Evolutionary conservation across 768 basidiomycete genomes (phyloP), one percentile per base, ranked within the genome.

Genomic region (Boletales sp.): DNA sequence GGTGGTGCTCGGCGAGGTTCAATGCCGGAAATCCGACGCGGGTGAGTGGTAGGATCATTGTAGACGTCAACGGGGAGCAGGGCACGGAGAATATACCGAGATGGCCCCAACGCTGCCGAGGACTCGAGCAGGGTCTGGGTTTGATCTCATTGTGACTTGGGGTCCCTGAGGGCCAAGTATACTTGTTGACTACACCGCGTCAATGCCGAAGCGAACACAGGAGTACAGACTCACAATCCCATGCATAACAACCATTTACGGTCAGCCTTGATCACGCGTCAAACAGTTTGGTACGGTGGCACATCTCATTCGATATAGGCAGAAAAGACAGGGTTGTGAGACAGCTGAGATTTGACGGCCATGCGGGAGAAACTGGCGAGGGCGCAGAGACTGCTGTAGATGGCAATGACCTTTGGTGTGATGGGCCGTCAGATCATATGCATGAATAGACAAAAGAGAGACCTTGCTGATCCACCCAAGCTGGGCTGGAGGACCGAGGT

Each of bases 331-430:
- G 85, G 68, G 61, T 87, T 90, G 50, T 83, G 85, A 28, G 90
- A 67, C 4, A 88, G 68, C 57, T 80, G 79, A 0, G 77, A 53
- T 62, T 86, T 86, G 70, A 97, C 82, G 15, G 79, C 75, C 0
- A 79, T 74, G 6, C 94, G 80, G 6, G 81, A 70, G 50, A 91
- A 75, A 36, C 80, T 87, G 1, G 93, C 86, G 5, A 98, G 80
- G 4, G 88, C 86, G 57, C 90, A 93, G 0, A 97, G 70, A 0
- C 86, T 85, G 10, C 86, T 87, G 62, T 93, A 94, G 33, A 95
- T 81, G 2, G 90, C 91, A 42, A 97, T 82, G 67, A 96, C 95
- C 5, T 79, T 78, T 0, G 89, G 80, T 0, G 90, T 78, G 34
- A 96, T 74, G 40, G 94, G 77, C 86, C n/a, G 17, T 10, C 53